Base-by-base conservation (phyloP, 2,329 filamentous ascomycete species). In the Alternaria viburni region DNA sequence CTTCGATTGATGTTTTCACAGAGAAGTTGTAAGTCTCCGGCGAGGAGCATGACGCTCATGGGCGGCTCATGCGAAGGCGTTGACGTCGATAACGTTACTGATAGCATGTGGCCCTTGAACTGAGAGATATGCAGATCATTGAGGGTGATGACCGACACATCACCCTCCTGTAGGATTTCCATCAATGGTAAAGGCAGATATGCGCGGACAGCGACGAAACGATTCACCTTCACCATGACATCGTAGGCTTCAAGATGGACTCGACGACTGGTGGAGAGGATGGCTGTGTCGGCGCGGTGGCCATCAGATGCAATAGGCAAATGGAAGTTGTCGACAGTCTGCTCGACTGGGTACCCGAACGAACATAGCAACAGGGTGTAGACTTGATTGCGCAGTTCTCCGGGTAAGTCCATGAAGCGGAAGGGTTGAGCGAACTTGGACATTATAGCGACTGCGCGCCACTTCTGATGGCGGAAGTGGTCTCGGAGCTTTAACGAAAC, bases 251-350 rank as follows among this genome's bases (percentile, higher is more conserved):
- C 50, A n/a, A 12, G 50, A 25, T 54, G 4, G 1, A 23, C 28
- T 25, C 3, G 50, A 9, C 19, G 50, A 17, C n/a, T 41, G 17
- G 26, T 13, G 15, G n/a, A 19, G 1, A 41, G 50, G 15, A 41
- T 54, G 26, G 50, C 30, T 11, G 50, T 54, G 1, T 36, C 17
- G 2, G 17, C 17, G 50, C 50, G 6, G 13, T 54, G 50, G 21
- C 17, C 28, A 13, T 0, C 21, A 36, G 28, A n/a, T 12, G 8
- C 19, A 41, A 54, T 28, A 21, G 17, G 12, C 13, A 17, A 1
- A 0, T 0, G 0, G 25, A 8, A 2, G 1, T 26, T 12, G 0
- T 2, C 0, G 6, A 13, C 5, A 0, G 12, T n/a, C 36, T 41
- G 36, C 15, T 41, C 28, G 11, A 12, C 10, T 2, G 30, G 28